These are phyloP conservation scores for Klebsormidium nitens DNA, from an alignment of 139 green algal genomes.

Conservation along the genomic window DNA sequence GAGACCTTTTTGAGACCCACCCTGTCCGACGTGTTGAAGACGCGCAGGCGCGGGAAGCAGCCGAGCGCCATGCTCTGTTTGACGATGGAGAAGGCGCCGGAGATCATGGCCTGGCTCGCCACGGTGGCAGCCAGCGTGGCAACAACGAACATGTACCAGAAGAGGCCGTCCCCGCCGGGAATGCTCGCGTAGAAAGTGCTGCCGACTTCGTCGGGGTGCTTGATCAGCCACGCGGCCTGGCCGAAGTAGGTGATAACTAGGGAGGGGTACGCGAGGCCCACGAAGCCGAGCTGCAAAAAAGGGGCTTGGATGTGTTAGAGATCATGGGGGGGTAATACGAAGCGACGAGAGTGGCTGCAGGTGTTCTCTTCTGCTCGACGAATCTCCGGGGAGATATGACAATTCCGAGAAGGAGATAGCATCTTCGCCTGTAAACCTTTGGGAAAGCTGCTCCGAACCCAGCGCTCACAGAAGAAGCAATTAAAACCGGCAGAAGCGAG, in stretches of 20 bases:
- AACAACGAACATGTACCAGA: constrained; percentile 16
- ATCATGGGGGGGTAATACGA: too few relatives aligned
- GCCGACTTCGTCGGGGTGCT: constrained; percentile 16
- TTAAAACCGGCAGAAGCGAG: too few relatives aligned
- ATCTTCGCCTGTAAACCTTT: too few relatives aligned
- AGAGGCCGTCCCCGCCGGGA: background rate
- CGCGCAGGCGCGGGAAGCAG: constrained; percentile 49
- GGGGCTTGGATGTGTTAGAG: too few relatives aligned
- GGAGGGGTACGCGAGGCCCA: constrained; percentile 47
- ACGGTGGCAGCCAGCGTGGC: constrained; percentile 14
- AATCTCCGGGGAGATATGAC: too few relatives aligned
- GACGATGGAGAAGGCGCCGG: constrained; percentile 17
- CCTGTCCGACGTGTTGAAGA: constrained; percentile 39
- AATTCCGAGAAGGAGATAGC: too few relatives aligned
- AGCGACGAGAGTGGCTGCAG: too few relatives aligned
- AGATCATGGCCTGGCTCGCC: constrained; percentile 17
- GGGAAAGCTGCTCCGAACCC: too few relatives aligned
- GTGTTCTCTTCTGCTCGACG: too few relatives aligned
- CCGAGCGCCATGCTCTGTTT: constrained; percentile 21
- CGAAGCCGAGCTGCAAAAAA: constrained; percentile 39
- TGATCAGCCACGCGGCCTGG: constrained; percentile 11
- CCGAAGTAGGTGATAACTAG: constrained; percentile 50
- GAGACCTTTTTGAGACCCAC: too few relatives aligned
- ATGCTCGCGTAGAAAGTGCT: constrained; percentile 7
- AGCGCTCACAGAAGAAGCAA: too few relatives aligned